phyloP scores from a whole-genome alignment of 2,329 filamentous ascomycete species.

The Colletotrichum theobromicola region DNA sequence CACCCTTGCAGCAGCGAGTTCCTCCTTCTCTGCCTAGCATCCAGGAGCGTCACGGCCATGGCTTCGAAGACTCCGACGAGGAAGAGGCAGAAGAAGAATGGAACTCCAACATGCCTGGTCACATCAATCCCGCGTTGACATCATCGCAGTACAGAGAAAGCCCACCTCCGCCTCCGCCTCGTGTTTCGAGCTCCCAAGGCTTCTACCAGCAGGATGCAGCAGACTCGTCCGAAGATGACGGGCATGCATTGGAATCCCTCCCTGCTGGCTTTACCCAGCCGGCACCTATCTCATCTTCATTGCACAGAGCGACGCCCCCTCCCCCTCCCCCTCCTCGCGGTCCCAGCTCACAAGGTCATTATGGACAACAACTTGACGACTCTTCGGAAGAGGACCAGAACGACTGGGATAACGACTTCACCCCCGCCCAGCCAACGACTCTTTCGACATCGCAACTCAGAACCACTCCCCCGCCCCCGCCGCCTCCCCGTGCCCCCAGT shows the following conservation, averaged over 20 bases:
- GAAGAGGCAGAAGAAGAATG: not conserved
- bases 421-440: not conserved
- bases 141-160: conserved; percentile 2
- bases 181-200: not conserved
- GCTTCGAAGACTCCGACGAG: not conserved
- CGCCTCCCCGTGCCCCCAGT: not conserved
- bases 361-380: not conserved
- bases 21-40: conserved; percentile 4
- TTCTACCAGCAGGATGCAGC: not conserved
- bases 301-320: not conserved
- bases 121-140: not conserved
- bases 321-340: not conserved
- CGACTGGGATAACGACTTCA: not conserved
- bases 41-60: not conserved
- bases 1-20: not conserved
- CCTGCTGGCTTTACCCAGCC: not conserved
- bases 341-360: not conserved
- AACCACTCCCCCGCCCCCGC: not conserved
- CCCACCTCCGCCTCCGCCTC: not conserved
- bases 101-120: not conserved
- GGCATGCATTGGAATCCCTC: not conserved
- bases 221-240: not conserved
- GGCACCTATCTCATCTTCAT: not conserved
- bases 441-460: not conserved
- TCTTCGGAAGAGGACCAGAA: not conserved